Conservation (phyloP, 305 asterid species). For the Fraxinus latifolia region DNA sequence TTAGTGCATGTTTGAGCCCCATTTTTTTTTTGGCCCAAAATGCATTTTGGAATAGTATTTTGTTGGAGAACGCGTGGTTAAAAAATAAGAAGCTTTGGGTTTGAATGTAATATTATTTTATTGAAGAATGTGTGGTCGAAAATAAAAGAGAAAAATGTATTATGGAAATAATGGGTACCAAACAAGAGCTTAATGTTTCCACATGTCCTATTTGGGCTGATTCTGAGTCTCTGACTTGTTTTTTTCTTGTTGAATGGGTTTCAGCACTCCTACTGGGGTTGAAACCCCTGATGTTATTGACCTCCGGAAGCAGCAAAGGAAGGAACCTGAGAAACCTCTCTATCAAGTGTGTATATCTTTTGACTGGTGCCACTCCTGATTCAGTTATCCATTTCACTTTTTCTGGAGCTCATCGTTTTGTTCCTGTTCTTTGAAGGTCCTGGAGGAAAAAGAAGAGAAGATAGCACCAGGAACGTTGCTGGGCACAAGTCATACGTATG, state of each 20-base stretch:
- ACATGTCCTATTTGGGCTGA: neutral
- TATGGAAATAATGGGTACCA: neutral
- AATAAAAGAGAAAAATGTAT: neutral
- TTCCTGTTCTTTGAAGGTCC: slow-evolving; percentile 53
- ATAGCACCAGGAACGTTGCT: slow-evolving; percentile 80
- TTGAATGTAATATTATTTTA: neutral
- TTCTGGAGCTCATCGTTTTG: slow-evolving; percentile 6
- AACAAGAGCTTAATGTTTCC: neutral
- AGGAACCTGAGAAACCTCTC: slow-evolving; percentile 95
- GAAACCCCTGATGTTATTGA: slow-evolving; percentile 98
- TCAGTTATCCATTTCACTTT: neutral
- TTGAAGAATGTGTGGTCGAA: neutral
- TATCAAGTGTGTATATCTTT: slow-evolving; percentile 55
- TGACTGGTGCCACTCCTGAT: neutral
- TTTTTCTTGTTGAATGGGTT: slow-evolving; percentile 25
- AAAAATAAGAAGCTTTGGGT: neutral
- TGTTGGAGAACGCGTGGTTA: neutral
- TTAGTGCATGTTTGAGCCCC: neutral
- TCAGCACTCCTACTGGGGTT: slow-evolving; percentile 96
- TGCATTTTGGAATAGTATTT: too few species aligned
- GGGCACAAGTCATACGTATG: slow-evolving; percentile 84
- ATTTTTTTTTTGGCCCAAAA: neutral
- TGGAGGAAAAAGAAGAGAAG: slow-evolving; percentile 89
- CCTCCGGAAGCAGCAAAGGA: slow-evolving; percentile 97
- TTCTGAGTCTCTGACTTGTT: slow-evolving; percentile 19